A percentile compares a stretch with the other conserved stretches of the same genome.
These are phyloP conservation scores for Rhizophlyctis rosea DNA, from an alignment of 192 early-diverging fungal genomes.

Conservation along the genomic window DNA sequence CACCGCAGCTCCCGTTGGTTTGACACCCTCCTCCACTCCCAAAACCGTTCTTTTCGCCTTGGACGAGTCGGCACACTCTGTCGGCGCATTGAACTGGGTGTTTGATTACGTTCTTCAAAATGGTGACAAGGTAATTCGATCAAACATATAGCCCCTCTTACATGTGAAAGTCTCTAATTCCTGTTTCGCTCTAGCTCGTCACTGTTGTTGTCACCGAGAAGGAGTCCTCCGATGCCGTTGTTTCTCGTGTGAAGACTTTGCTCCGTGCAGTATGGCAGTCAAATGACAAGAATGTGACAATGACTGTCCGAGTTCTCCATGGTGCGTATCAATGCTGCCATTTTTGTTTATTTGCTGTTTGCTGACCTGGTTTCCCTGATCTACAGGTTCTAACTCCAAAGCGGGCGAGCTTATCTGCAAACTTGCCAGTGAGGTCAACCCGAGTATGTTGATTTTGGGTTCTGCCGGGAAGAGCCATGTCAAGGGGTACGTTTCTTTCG, in stretches of 20 bases:
- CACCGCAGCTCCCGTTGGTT: too few species aligned
- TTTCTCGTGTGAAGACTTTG: constrained; percentile 36
- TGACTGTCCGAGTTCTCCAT: constrained; percentile 28
- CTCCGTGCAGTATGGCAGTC: constrained; percentile 37
- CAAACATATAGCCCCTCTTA: too few species aligned
- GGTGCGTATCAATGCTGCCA: too few species aligned
- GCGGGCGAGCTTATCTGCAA: constrained; percentile 32
- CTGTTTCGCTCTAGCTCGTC: too few species aligned
- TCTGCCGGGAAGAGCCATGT: constrained; percentile 43
- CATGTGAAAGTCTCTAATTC: too few species aligned
- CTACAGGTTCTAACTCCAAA: too few species aligned
- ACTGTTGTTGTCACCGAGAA: constrained; percentile 30
- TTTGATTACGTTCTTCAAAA: constrained; percentile 28
- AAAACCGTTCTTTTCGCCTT: constrained; percentile 35
- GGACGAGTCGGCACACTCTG: constrained; percentile 40
- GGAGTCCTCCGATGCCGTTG: constrained; percentile 19
- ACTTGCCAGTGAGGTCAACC: constrained; percentile 31
- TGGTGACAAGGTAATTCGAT: too few species aligned
- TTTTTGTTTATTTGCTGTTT: too few species aligned
- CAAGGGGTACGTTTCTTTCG: too few species aligned
- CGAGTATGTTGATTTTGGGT: constrained; percentile 40
- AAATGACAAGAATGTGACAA: constrained; percentile 21
- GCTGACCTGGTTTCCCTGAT: too few species aligned
- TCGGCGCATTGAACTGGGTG: constrained; percentile 36
- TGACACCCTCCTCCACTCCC: too few species aligned